Evolutionary conservation across 2,329 filamentous ascomycete species (phyloP).

Genomic region (Xylaria sp.): DNA sequence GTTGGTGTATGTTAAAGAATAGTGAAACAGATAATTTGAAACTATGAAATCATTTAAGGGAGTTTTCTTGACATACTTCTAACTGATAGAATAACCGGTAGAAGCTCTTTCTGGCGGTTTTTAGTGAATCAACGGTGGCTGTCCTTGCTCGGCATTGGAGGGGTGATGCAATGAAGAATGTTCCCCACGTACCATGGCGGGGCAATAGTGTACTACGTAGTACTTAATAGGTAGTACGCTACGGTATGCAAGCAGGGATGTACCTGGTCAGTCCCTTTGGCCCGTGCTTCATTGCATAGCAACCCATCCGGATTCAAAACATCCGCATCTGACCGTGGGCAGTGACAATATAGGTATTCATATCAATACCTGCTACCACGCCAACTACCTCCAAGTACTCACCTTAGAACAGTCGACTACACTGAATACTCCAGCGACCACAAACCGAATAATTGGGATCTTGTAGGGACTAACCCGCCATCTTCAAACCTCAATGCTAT

Average conservation of each 20-base stretch:
- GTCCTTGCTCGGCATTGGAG: neutral
- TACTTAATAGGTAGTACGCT: neutral
- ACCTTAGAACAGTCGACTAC: constrained; percentile 8
- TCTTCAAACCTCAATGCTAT: constrained; percentile 21
- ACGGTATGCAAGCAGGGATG: constrained; percentile 17
- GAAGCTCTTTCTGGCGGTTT: constrained; percentile 1
- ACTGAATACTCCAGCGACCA: constrained; percentile 2
- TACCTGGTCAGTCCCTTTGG: constrained; percentile 17
- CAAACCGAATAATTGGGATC: constrained; percentile 15
- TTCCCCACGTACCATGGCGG: constrained; percentile 12
- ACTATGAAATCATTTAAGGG: no score
- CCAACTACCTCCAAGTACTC: constrained; percentile 19
- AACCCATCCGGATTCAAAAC: constrained; percentile 36
- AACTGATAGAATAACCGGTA: neutral
- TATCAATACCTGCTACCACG: constrained; percentile 29
- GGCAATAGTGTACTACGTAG: constrained; percentile 21
- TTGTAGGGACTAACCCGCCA: constrained; percentile 8
- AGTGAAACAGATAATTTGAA: no score
- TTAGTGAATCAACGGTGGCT: neutral
- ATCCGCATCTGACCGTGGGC: constrained; percentile 15
- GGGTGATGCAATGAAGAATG: constrained; percentile 11
- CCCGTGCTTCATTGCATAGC: constrained; percentile 32
- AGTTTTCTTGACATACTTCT: neutral
- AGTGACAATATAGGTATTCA: constrained; percentile 19
- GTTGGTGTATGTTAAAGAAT: no score